Conservation (phyloP, 2,329 filamentous ascomycete genomes). For the Aspergillus clavatus region DNA sequence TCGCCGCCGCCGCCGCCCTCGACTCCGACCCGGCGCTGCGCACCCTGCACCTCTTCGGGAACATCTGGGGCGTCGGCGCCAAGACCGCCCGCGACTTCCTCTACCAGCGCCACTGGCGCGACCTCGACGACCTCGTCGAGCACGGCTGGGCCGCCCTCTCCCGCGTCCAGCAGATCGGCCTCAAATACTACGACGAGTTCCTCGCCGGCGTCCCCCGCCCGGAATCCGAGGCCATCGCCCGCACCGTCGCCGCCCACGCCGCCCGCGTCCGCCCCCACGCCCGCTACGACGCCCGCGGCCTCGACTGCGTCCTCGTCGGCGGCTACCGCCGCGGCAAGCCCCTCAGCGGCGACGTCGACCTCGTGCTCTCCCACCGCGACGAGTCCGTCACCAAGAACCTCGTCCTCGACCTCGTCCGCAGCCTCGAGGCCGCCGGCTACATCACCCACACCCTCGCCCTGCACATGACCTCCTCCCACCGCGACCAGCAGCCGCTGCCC, state of each 20-base stretch:
- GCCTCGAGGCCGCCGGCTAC: slow-evolving; percentile 63
- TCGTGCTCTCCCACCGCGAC: slow-evolving; percentile 75
- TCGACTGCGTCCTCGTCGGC: slow-evolving; percentile 66
- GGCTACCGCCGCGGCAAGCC: slow-evolving; percentile 76
- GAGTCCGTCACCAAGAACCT: slow-evolving; percentile 63
- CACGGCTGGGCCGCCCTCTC: slow-evolving; percentile 70
- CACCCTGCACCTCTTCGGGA: slow-evolving; percentile 66
- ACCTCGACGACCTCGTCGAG: slow-evolving; percentile 81
- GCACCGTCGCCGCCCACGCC: slow-evolving; percentile 62
- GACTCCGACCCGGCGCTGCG: slow-evolving; percentile 60
- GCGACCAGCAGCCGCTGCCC: slow-evolving; percentile 62
- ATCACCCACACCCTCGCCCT: slow-evolving; percentile 79
- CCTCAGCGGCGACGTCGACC: slow-evolving; percentile 74
- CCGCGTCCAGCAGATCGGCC: slow-evolving; percentile 83
- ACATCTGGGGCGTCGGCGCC: slow-evolving; percentile 89
- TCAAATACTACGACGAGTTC: slow-evolving; percentile 92
- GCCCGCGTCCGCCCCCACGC: slow-evolving; percentile 53
- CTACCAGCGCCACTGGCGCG: slow-evolving; percentile 67
- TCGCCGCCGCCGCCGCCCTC: slow-evolving; percentile 61
- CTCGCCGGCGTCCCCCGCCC: slow-evolving; percentile 61
- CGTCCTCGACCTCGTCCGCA: slow-evolving; percentile 65
- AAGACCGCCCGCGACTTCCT: slow-evolving; percentile 79
- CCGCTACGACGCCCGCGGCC: slow-evolving; percentile 34
- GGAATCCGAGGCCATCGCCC: slow-evolving; percentile 68
- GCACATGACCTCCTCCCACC: slow-evolving; percentile 63